Evolutionary conservation across 2,329 filamentous ascomycete species (phyloP), one percentile per base, ranked within the genome.

Genomic region (Pseudogymnoascus sp.): DNA sequence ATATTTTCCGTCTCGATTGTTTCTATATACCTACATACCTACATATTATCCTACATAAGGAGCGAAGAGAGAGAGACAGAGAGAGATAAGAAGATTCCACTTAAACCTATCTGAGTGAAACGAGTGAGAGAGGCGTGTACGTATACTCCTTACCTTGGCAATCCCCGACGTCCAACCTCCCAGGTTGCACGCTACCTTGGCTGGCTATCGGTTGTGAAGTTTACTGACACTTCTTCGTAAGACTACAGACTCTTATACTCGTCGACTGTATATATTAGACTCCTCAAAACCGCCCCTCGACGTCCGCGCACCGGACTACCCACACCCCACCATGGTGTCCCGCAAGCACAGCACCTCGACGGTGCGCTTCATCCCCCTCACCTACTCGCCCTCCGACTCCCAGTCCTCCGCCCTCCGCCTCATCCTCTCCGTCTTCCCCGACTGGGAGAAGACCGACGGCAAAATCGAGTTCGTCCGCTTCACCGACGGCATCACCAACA

Each of bases 401-500:
- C 84, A 93, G 66, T 80, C 84, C 62, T 95, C 93, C 17, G 93
- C 92, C 60, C 80, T 89, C 64, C 83, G 83, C 66, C 84, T 99
- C 65, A 86, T 97, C 69, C 79, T 91, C 68, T 83, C 89, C 29
- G 80, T 97, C 64, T 84, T 87, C 63, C 92, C 92, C 9, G 85
- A 95, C 69, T 99, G 94, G 94, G 81, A 85, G 67, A 81, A 82
- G 57, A 78, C 83, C 36, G 84, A 86, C 66, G 88, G 89, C 62
- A 83, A 87, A 44, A 82, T 99, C 69, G 86, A 94, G 70, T 90
- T 97, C 72, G 82, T 91, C 67, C 87, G 89, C 66, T 99, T 97
- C 78, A 99, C 92, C 39, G 94, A 99, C 71, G 94, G 94, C 71
- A 99, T 97, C 77, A 99, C 94, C 67, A 99, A 99, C 76, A 97